Conservation (phyloP, 768 basidiomycete genomes). For the Tylopilus plumbeoviolaceoides region DNA sequence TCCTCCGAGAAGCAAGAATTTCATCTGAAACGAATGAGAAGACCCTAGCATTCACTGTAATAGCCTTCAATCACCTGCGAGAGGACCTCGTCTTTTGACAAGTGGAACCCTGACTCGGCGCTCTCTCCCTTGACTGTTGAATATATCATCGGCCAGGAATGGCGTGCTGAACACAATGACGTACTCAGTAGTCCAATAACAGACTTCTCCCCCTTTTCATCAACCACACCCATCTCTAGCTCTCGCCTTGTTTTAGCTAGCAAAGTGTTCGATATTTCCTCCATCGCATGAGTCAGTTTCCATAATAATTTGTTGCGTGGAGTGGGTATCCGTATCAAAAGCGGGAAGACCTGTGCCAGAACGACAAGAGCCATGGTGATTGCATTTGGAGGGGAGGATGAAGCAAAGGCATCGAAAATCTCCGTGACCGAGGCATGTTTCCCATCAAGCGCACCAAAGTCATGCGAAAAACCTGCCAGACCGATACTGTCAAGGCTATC, state of each 20-base stretch:
- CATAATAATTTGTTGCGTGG: constrained; percentile 18
- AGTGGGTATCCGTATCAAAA: constrained; percentile 31
- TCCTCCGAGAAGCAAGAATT: constrained; percentile 36
- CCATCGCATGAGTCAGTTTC: constrained; percentile 29
- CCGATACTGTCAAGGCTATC: constrained; percentile 41
- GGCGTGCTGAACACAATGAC: constrained; percentile 15
- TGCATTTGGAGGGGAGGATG: constrained; percentile 14
- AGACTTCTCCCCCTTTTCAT: constrained; percentile 32
- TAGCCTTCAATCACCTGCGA: constrained; percentile 22
- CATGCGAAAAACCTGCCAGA: constrained; percentile 42
- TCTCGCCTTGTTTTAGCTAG: constrained; percentile 32
- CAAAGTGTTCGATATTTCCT: constrained; percentile 32
- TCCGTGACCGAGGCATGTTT: constrained; percentile 24
- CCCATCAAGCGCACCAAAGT: constrained; percentile 41
- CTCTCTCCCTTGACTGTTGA: constrained; percentile 36
- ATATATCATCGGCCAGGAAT: neutral
- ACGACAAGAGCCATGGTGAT: constrained; percentile 3
- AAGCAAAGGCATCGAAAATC: constrained; percentile 23
- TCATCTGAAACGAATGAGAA: constrained; percentile 21
- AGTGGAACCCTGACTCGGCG: constrained; percentile 24
- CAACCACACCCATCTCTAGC: constrained; percentile 25
- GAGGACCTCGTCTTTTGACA: constrained; percentile 40
- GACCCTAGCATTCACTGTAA: neutral
- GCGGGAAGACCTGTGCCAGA: constrained; percentile 29
- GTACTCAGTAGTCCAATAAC: constrained; percentile 37